phyloP scores from a whole-genome alignment of 2,329 filamentous ascomycete genomes.

The Xylariaceae sp. region DNA sequence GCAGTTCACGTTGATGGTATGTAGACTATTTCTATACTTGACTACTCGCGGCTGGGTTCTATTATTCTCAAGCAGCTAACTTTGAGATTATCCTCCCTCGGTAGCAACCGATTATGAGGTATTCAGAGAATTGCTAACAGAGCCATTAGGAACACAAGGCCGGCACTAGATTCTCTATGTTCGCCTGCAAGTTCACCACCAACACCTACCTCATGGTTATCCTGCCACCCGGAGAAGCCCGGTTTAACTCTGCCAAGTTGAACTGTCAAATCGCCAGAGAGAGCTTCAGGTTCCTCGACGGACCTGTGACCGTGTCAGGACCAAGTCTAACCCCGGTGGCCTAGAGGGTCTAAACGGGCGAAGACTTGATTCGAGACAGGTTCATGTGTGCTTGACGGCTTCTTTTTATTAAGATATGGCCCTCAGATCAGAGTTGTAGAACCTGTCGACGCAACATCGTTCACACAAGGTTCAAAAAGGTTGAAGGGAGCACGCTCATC shows the following conservation, averaged over 20 bases:
- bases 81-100: too few species aligned
- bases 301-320: constrained; percentile 41
- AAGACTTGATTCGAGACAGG: not conserved
- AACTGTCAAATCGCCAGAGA: constrained; percentile 87
- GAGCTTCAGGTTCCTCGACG: constrained; percentile 73
- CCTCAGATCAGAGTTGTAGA: not conserved
- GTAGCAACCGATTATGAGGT: too few species aligned
- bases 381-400: not conserved
- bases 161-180: constrained; percentile 80
- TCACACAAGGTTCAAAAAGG: too few species aligned
- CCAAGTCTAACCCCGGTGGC: constrained; percentile 20
- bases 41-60: not conserved
- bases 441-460: too few species aligned
- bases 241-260: constrained; percentile 87
- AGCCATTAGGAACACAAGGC: constrained; percentile 69
- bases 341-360: not conserved
- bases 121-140: constrained; percentile 15
- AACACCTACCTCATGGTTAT: constrained; percentile 97
- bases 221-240: constrained; percentile 85
- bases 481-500: too few species aligned
- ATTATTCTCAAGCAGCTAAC: too few species aligned
- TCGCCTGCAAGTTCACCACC: constrained; percentile 92
- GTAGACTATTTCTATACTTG: constrained; percentile 6
- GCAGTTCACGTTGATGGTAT: constrained; percentile 72
- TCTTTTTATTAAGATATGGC: not conserved